Evolutionary conservation across 129 eudicot species (phyloP), one percentile per base, ranked within the genome.

Genomic region (Chrysanthemum makinoi): DNA sequence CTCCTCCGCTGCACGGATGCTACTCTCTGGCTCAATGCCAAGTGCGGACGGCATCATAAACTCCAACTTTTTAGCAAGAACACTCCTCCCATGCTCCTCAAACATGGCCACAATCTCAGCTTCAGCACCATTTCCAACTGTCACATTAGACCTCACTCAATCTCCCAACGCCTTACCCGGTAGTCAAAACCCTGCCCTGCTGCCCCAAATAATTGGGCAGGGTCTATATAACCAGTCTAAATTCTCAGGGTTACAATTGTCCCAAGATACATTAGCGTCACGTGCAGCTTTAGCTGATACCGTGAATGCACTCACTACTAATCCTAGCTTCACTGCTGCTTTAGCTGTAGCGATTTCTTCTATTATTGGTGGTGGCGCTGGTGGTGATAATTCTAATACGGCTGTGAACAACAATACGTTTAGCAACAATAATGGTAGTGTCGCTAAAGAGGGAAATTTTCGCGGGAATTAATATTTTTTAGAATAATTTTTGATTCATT

Each of bases 101-200:
- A 83, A 55, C 86, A 80, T 85, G 84, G 95, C 95, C 75, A 84
- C 89, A 19, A 85, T 88, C 19, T 88, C 90, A 0, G 95, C 95
- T 39, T 85, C 95, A 5, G 88, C 95, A 17, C 95, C 95, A 24
- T 88, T 88, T 46, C 95, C 95, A 16, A 84, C 95, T 19, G 90
- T 88, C 56, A 84, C 90, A 39, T 66, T 88, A 35, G 95, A 88
- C 86, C 84, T 88, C 12, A 88, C 95, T 2, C 93, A 87, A 80
- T 66, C 81, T 13, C 87, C 82, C 15, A 83, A 83, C 65, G 78
- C 90, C 0, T 73, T 80, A 4, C 67, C 67, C 2, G 68, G 71
- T 22, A 62, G 80, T 55, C 66, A 69, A 68, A 58, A 75, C 8
- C 70, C 80, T 1, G 80, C 80, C 15, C 72, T 78, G 48, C 74